A percentile compares a stretch with the other conserved stretches of the same genome.
Conservation (phyloP, 2,329 filamentous ascomycete genomes). For the Elsinoe arachidis region DNA sequence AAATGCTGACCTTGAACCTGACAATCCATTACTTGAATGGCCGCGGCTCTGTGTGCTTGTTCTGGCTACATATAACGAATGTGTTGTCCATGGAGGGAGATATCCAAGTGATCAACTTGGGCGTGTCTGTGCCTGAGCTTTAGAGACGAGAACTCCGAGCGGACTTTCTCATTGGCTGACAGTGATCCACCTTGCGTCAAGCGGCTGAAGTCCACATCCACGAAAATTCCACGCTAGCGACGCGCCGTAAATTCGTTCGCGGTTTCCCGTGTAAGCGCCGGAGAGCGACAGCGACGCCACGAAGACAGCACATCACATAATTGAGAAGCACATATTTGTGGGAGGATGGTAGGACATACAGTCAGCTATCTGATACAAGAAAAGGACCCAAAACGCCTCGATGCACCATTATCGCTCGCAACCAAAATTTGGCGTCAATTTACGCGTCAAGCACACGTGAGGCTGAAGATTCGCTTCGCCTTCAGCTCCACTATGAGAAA, state of each 20-base stretch:
- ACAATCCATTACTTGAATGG: too few species aligned
- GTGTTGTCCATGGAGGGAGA: too few species aligned
- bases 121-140: too few species aligned
- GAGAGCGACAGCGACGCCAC: background rate
- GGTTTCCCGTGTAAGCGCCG: background rate
- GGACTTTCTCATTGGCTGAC: too few species aligned
- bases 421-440: constrained; percentile 3
- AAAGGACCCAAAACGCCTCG: background rate
- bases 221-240: constrained; percentile 3
- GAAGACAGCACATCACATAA: background rate
- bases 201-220: background rate
- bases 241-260: background rate
- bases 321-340: background rate
- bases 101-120: too few species aligned
- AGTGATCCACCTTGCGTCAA: too few species aligned
- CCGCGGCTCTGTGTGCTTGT: too few species aligned
- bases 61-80: too few species aligned
- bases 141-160: too few species aligned
- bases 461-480: background rate
- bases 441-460: background rate
- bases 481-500: background rate
- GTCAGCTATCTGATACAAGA: constrained; percentile 11
- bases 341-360: constrained; percentile 6
- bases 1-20: too few species aligned
- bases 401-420: background rate